Base-by-base conservation (phyloP, 2,329 filamentous ascomycete genomes). In the Trichoderma pleuroti region DNA sequence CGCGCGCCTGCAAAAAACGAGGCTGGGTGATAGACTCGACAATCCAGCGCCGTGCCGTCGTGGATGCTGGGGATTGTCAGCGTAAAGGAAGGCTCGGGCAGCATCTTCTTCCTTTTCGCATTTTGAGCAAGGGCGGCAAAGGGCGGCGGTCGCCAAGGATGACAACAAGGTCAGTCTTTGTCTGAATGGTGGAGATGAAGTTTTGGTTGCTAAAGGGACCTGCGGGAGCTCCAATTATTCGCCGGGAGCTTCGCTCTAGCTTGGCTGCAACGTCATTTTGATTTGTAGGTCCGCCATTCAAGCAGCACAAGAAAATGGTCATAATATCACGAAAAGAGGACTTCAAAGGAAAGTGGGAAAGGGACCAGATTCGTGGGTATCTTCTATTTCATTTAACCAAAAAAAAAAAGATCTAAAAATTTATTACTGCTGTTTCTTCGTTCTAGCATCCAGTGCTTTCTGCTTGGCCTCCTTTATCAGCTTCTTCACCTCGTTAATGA, bases 41-140 rank as follows among this genome's bases (percentile, higher is more conserved):
- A 97, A 75, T 94, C 88, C 70, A 99, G 88, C 12, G 86, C 82
- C 12, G 86, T 88, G 71, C 90, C 88, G 80, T 98, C 94, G 80
- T 97, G 87, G 65, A 97, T 82, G 71, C 94, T 97, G 36, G 94
- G 94, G 70, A 98, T 89, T 26, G 90, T 91, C 78, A 98, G 92
- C 76, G 86, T 88, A 73, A 91, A 77, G 57, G 84, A 84, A 36
- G 88, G 88, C 74, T 84, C 82, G 68, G 87, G 87, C 68, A 90
- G 86, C 84, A 87, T 87, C 71, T 74, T 80, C 70, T 63, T 61
- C 28, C 63, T 52, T 36, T 42, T 70, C 34, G 70, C 70, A 72
- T 65, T 62, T 62, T 72, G 71, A 59, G 63, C 46, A 26, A 5
- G 3, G 39, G 28, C 62, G 39, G 36, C 54, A 16, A 28, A 60